Conservation (phyloP, 805 yeast genomes). For the Candida ovalis region DNA sequence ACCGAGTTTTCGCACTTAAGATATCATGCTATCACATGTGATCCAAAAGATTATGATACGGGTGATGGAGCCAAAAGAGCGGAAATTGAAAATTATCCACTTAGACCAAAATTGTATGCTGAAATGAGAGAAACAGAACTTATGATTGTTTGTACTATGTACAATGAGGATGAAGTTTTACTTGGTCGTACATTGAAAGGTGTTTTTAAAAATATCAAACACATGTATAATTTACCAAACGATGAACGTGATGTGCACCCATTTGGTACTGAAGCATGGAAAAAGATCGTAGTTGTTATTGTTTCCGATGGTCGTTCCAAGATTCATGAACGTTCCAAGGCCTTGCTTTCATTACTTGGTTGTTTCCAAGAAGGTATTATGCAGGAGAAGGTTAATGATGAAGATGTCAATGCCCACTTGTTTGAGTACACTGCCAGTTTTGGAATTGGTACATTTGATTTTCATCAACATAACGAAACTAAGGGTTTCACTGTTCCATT, state of each 20-base stretch:
- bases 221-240: slow-evolving; percentile 49
- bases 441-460: slow-evolving; percentile 50
- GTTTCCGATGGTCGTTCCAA: slow-evolving; percentile 90
- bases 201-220: slow-evolving; percentile 79
- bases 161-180: slow-evolving; percentile 81
- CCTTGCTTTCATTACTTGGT: slow-evolving; percentile 79
- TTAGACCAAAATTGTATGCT: slow-evolving; percentile 74
- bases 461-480: slow-evolving; percentile 51
- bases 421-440: slow-evolving; percentile 92
- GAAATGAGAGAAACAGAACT: slow-evolving; percentile 80
- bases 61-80: slow-evolving; percentile 47
- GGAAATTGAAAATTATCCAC: slow-evolving; percentile 31
- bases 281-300: slow-evolving; percentile 81
- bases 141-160: slow-evolving; percentile 84
- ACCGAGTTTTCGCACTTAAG: slow-evolving; percentile 73
- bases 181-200: slow-evolving; percentile 86
- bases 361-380: slow-evolving; percentile 94
- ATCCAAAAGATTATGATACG: slow-evolving; percentile 64
- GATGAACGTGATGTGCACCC: slow-evolving; percentile 48
- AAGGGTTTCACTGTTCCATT: slow-evolving; percentile 50
- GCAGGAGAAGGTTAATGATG: slow-evolving; percentile 79
- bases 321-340: slow-evolving; percentile 72
- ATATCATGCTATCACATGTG: slow-evolving; percentile 91
- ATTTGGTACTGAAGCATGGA: slow-evolving; percentile 95
- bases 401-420: slow-evolving; percentile 78